Evolutionary conservation across 1,139 yeast genomes (phyloP).

Genomic region (Zygosaccharomyces sapae): DNA sequence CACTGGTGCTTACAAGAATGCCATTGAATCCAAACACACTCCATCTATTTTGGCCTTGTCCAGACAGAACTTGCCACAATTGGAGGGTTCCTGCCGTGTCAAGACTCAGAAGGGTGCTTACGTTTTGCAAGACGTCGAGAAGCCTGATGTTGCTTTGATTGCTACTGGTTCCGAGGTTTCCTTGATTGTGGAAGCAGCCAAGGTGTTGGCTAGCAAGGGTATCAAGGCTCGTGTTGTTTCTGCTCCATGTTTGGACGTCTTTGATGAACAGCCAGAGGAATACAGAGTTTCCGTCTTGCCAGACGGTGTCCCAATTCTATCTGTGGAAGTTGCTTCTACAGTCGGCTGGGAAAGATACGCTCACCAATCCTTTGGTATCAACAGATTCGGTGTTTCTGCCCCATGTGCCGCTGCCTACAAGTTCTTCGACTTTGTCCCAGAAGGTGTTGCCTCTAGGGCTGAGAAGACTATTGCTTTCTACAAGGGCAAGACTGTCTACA

Average conservation of each 20-base stretch:
- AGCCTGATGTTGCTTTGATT: conserved; percentile 75
- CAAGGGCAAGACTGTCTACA: conserved; percentile 65
- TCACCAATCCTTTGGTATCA: conserved; percentile 93
- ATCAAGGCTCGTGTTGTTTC: conserved; percentile 80
- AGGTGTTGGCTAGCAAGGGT: conserved; percentile 62
- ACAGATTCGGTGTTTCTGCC: conserved; percentile 97
- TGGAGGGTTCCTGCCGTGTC: conserved; percentile 88
- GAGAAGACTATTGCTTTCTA: conserved; percentile 74
- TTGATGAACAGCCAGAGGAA: conserved; percentile 74
- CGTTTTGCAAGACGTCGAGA: conserved; percentile 55
- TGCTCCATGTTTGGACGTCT: conserved; percentile 87
- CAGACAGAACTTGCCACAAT: conserved; percentile 97
- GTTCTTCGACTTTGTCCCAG: conserved; percentile 86
- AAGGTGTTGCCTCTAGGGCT: conserved; percentile 87
- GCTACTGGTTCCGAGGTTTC: conserved; percentile 97
- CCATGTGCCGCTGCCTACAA: conserved; percentile 80
- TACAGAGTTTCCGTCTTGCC: conserved; percentile 87
- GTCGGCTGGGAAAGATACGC: conserved; percentile 94
- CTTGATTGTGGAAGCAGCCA: conserved; percentile 76
- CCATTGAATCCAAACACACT: conserved; percentile 66
- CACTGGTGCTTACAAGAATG: conserved; percentile 89
- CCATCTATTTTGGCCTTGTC: conserved; percentile 91
- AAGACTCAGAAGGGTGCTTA: conserved; percentile 96
- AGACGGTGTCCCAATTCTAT: conserved; percentile 87
- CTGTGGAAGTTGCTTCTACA: conserved; percentile 91